Conservation (phyloP, 495 filamentous ascomycete species). For the Daldinia decipiens region DNA sequence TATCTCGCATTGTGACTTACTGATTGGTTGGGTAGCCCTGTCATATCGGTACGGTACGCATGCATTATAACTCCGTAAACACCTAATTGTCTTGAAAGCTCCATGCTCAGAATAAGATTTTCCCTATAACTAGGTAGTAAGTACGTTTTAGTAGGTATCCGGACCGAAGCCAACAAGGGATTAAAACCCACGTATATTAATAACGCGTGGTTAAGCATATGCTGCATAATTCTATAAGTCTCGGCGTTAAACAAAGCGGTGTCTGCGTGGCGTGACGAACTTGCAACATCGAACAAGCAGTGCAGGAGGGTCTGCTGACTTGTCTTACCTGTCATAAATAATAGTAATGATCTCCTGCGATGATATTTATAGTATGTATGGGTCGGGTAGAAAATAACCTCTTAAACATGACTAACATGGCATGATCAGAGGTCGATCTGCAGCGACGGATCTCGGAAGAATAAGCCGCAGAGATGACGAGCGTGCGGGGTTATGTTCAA, state of each 20-base stretch:
- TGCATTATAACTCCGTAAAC: not conserved
- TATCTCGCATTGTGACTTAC: not conserved
- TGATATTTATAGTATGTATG: not conserved
- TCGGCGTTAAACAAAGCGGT: not conserved
- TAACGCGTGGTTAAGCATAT: not conserved
- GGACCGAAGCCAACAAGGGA: not conserved
- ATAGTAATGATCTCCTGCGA: not conserved
- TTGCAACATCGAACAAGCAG: conserved; percentile 5
- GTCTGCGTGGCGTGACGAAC: conserved; percentile 8
- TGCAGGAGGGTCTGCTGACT: not conserved
- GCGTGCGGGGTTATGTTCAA: not conserved
- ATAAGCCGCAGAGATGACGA: not conserved
- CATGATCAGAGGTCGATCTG: not conserved
- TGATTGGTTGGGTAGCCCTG: conserved; percentile 11
- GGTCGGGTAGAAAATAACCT: not conserved
- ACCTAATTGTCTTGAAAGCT: not conserved
- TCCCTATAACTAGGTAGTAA: not conserved
- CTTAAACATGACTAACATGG: not conserved
- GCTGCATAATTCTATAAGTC: not conserved
- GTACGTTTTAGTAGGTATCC: not conserved
- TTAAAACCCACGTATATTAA: not conserved
- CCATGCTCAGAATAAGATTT: not conserved
- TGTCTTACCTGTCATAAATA: not conserved
- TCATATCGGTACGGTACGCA: not conserved
- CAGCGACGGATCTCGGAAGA: not conserved